Percentiles rank a stretch among this genome's conserved stretches.
These are phyloP conservation scores for Cavenderia fasciculata DNA, from an alignment of 78 protist genomes.

Conservation along the genomic window DNA sequence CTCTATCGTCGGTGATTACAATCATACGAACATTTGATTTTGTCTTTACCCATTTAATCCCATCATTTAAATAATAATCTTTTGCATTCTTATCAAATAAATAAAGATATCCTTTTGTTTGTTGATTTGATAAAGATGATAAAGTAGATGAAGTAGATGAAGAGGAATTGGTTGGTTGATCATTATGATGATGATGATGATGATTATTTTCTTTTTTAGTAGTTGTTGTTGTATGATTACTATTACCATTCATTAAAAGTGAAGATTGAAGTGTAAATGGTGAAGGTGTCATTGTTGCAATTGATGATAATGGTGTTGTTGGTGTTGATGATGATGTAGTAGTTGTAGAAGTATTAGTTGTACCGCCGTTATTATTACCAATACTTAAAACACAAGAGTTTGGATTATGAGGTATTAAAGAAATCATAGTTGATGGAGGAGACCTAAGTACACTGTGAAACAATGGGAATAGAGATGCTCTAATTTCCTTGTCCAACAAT, in stretches of 20 bases:
- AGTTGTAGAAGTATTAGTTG: neutral
- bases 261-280: neutral
- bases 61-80: conserved; percentile 39
- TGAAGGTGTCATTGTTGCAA: neutral
- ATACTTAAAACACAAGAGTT: neutral
- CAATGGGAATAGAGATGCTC: conserved; percentile 38
- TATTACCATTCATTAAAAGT: neutral
- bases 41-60: conserved; percentile 74
- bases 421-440: conserved; percentile 7
- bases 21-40: conserved; percentile 67
- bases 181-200: neutral
- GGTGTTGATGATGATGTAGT: neutral
- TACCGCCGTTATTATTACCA: neutral
- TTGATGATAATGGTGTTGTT: neutral
- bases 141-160: too few relatives aligned
- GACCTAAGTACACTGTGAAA: conserved; percentile 14
- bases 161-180: too few relatives aligned
- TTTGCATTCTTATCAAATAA: conserved; percentile 44
- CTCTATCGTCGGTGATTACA: conserved; percentile 28
- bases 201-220: neutral
- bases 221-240: neutral
- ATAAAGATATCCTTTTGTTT: conserved; percentile 57
- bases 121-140: neutral
- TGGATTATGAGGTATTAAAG: neutral
- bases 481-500: conserved; percentile 45